These are phyloP conservation scores for Trichoderma lentiforme DNA, from an alignment of 2,329 filamentous ascomycete species.

Conservation along the genomic window DNA sequence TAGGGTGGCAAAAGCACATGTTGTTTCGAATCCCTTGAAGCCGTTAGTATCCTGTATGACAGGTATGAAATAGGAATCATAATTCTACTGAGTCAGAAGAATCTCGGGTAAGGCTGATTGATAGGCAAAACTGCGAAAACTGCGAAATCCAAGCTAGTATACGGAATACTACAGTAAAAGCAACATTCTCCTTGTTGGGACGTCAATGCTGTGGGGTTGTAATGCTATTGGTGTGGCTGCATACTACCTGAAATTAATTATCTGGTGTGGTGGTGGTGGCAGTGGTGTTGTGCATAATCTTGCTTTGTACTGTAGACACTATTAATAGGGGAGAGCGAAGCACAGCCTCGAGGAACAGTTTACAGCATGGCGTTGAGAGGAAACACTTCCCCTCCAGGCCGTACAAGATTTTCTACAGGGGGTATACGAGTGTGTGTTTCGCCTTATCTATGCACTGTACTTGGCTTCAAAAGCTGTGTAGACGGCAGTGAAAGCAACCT, in stretches of 20 bases:
- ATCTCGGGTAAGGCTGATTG: background rate
- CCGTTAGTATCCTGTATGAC: background rate
- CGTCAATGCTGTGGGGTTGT: background rate
- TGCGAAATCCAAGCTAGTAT: background rate
- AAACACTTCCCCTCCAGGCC: background rate
- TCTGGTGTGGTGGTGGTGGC: background rate
- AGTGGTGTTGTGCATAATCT: background rate
- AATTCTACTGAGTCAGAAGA: background rate
- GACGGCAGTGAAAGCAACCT: background rate
- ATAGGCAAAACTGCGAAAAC: background rate
- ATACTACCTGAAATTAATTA: background rate
- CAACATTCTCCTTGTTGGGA: background rate
- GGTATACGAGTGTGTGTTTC: background rate
- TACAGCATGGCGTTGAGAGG: background rate
- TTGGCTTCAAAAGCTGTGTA: background rate
- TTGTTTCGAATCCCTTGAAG: background rate
- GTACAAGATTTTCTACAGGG: background rate
- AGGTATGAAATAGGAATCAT: background rate
- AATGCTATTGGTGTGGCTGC: background rate
- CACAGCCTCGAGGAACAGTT: background rate
- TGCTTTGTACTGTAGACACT: background rate
- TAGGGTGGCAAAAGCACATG: background rate
- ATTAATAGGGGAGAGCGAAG: background rate
- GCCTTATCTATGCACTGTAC: background rate
- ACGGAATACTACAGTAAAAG: background rate